Evolutionary conservation across 148 eudicot species (phyloP).

Genomic region (Selenicereus undatus): DNA sequence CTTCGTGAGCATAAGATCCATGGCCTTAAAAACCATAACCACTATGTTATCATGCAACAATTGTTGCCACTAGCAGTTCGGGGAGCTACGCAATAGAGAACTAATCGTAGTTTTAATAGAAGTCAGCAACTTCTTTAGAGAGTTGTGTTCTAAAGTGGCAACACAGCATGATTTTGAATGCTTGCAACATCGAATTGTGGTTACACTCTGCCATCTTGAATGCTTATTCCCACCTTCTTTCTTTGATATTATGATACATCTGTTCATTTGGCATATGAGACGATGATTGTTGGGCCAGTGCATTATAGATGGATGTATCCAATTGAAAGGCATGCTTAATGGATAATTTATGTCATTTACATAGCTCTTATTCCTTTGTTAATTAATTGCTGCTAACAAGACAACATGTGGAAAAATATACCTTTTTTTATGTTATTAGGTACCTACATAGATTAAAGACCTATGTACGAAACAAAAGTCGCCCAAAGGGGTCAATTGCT

Average conservation of each 20-base stretch:
- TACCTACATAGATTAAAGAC: too few relatives aligned
- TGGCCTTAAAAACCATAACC: too few relatives aligned
- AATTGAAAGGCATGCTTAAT: too few relatives aligned
- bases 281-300: neutral
- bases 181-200: neutral
- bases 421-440: too few relatives aligned
- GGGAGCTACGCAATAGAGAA: neutral
- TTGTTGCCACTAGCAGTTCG: neutral
- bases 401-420: too few relatives aligned
- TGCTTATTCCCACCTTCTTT: neutral
- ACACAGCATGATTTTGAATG: neutral
- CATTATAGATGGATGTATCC: too few relatives aligned
- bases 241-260: neutral
- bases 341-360: too few relatives aligned
- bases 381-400: too few relatives aligned
- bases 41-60: neutral
- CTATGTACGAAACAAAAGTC: too few relatives aligned
- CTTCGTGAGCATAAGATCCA: too few relatives aligned
- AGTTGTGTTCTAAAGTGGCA: neutral
- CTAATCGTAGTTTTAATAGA: neutral
- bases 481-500: too few relatives aligned
- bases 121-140: neutral
- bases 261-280: neutral
- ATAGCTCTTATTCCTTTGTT: too few relatives aligned
- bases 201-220: neutral